These are phyloP conservation scores for Lagenidium sp. DNA, from an alignment of 352 stramenopile genomes.

Conservation along the genomic window DNA sequence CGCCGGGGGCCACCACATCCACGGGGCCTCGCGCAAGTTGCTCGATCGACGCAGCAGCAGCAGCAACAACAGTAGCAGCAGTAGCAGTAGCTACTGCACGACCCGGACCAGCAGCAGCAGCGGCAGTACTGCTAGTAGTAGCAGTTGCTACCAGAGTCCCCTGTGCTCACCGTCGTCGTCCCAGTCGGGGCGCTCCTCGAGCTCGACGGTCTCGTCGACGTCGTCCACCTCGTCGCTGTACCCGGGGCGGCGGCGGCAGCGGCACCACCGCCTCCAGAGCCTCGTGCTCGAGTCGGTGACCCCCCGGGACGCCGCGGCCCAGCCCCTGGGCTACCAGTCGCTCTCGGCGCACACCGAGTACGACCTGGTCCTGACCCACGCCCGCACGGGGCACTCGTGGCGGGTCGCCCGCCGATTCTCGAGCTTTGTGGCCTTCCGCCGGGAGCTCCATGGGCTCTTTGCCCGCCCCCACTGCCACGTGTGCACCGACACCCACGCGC, in stretches of 20 bases:
- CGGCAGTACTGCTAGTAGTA: too few species aligned
- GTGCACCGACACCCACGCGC: slow-evolving; percentile 35
- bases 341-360: slow-evolving; percentile 55
- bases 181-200: neutral
- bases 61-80: too few species aligned
- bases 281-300: slow-evolving; percentile 58
- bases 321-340: slow-evolving; percentile 29
- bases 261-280: slow-evolving; percentile 35
- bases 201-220: neutral
- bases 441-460: slow-evolving; percentile 44
- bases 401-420: slow-evolving; percentile 62
- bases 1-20: too few species aligned
- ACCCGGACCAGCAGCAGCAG: too few species aligned
- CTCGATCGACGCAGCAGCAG: too few species aligned
- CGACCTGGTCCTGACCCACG: slow-evolving; percentile 47
- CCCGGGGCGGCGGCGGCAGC: slow-evolving; percentile 11
- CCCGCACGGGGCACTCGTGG: slow-evolving; percentile 40
- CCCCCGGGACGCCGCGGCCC: slow-evolving; percentile 30
- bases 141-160: too few species aligned
- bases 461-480: slow-evolving; percentile 47
- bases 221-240: neutral
- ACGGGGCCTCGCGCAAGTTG: too few species aligned
- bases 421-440: slow-evolving; percentile 46
- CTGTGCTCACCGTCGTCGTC: neutral
- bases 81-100: too few species aligned